These are phyloP conservation scores for Pestalotiopsis sp. DNA, from an alignment of 2,329 filamentous ascomycete species.

Conservation along the genomic window DNA sequence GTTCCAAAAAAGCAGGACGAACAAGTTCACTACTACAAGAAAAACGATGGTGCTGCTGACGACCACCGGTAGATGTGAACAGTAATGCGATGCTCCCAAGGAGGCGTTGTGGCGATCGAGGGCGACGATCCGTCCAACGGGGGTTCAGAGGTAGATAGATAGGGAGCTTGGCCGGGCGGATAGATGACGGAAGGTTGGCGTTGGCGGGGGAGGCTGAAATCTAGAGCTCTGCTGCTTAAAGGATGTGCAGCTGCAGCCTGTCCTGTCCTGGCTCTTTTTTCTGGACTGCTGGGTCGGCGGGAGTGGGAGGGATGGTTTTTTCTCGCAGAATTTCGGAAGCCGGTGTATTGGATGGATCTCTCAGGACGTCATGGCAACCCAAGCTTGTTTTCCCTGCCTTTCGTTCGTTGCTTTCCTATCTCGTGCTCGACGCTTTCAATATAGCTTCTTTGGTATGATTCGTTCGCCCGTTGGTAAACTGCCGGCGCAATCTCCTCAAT, in stretches of 20 bases:
- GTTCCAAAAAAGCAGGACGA: not conserved
- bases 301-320: not conserved
- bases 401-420: not conserved
- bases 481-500: not conserved
- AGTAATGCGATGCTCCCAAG: not conserved
- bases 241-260: not conserved
- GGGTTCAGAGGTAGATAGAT: not conserved
- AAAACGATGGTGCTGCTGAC: not conserved
- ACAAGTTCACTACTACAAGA: not conserved
- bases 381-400: slow-evolving; percentile 6
- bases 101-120: not conserved
- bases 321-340: not conserved
- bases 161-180: not conserved
- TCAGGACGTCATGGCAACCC: slow-evolving; percentile 11
- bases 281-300: not conserved
- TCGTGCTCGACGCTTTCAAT: not conserved
- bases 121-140: not conserved
- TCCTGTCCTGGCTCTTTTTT: not conserved
- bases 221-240: slow-evolving; percentile 8
- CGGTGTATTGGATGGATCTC: slow-evolving; percentile 7
- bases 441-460: not conserved
- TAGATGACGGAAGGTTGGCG: not conserved
- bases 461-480: not conserved
- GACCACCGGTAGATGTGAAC: not conserved
- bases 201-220: slow-evolving; percentile 15